These are phyloP conservation scores for Leccinum olivaceopallidum DNA, from an alignment of 768 basidiomycete genomes.

Conservation along the genomic window DNA sequence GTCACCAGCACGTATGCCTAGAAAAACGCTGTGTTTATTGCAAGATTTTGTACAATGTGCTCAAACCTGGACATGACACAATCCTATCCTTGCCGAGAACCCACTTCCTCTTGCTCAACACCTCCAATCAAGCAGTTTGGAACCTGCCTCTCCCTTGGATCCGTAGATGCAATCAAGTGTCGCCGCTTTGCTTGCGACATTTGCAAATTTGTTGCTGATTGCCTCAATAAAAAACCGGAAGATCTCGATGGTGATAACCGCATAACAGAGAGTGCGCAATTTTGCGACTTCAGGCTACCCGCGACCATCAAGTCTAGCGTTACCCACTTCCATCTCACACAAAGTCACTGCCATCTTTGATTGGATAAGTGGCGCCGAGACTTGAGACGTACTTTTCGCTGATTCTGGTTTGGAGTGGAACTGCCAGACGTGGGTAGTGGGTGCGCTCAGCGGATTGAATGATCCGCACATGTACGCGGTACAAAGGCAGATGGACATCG, in stretches of 20 bases:
- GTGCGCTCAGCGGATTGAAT: too few species aligned
- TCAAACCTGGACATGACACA: constrained; percentile 8
- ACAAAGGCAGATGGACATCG: too few species aligned
- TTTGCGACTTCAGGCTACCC: constrained; percentile 12
- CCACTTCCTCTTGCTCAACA: neutral
- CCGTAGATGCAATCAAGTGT: constrained; percentile 14
- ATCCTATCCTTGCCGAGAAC: constrained; percentile 5
- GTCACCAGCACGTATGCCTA: too few species aligned
- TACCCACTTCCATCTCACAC: constrained; percentile 20
- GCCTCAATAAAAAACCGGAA: constrained; percentile 12
- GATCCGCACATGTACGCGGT: too few species aligned
- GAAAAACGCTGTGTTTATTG: neutral
- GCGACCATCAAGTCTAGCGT: neutral
- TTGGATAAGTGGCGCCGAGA: too few species aligned
- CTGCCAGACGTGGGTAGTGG: too few species aligned
- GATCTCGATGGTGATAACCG: constrained; percentile 4
- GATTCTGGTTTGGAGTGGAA: too few species aligned
- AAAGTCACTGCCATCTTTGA: constrained; percentile 6
- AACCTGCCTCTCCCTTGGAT: constrained; percentile 2
- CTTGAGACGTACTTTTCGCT: too few species aligned
- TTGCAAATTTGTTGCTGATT: constrained; percentile 15
- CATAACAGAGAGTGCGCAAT: neutral
- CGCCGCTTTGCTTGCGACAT: constrained; percentile 13
- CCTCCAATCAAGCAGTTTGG: neutral
- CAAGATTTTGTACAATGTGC: constrained; percentile 8